These are phyloP conservation scores for Prunus davidiana DNA, from an alignment of 306 rosid genomes.

Conservation along the genomic window DNA sequence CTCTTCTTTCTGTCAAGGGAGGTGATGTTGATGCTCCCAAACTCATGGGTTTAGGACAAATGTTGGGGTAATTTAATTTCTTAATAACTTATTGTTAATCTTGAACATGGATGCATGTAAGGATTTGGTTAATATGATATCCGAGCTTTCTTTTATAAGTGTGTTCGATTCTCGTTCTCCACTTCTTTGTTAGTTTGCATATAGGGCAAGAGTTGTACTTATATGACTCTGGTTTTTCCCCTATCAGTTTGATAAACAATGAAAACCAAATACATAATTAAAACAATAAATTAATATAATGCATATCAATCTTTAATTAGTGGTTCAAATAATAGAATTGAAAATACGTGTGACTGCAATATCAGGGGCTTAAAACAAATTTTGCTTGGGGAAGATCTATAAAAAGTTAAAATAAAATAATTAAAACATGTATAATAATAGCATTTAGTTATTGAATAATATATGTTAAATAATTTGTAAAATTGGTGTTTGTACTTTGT, in stretches of 20 bases:
- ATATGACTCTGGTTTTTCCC: too few species aligned
- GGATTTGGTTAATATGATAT: too few species aligned
- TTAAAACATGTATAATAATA: background rate
- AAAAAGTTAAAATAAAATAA: background rate
- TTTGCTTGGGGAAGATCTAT: background rate
- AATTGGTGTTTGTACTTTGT: background rate
- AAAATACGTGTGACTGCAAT: background rate
- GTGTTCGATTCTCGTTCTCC: too few species aligned
- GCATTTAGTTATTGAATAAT: background rate
- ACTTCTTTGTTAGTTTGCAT: too few species aligned
- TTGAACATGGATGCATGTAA: too few species aligned
- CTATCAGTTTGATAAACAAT: too few species aligned
- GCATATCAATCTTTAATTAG: background rate
- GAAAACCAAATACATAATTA: too few species aligned
- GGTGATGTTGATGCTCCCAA: background rate
- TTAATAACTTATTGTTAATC: too few species aligned
- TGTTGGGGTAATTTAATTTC: background rate
- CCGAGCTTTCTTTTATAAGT: too few species aligned
- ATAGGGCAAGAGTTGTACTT: too few species aligned
- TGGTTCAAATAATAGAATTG: background rate
- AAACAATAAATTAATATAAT: too few species aligned
- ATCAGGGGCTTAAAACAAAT: too few species aligned
- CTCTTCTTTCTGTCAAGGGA: background rate
- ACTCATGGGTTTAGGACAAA: background rate
- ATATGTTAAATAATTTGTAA: background rate